phyloP scores from a whole-genome alignment of 2,329 filamentous ascomycete species.

The Allantophomopsis cytisporea region DNA sequence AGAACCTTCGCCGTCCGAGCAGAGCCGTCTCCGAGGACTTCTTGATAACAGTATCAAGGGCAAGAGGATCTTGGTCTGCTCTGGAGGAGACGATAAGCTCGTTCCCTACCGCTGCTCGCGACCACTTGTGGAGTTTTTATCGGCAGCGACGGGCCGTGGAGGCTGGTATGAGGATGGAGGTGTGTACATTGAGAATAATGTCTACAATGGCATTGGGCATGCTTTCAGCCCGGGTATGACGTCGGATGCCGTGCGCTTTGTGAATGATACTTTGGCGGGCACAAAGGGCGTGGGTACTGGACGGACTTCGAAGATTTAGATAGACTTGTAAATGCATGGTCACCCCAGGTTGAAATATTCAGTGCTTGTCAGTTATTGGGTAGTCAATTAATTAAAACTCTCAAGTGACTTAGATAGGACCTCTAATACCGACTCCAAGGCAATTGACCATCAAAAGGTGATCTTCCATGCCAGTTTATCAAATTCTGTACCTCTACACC shows the following conservation, averaged over 20 bases:
- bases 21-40: constrained; percentile 27
- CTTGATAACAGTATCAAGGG: constrained; percentile 36
- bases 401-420: too few species aligned
- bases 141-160: constrained; percentile 28
- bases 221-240: constrained; percentile 57
- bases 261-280: constrained; percentile 25
- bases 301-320: neutral
- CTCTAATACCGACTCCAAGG: neutral
- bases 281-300: neutral
- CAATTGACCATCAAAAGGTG: neutral
- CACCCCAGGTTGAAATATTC: too few species aligned
- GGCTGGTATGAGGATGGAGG: constrained; percentile 39
- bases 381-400: too few species aligned
- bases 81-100: constrained; percentile 54
- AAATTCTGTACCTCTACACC: constrained; percentile 4
- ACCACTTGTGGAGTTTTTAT: constrained; percentile 49
- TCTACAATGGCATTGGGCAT: constrained; percentile 59
- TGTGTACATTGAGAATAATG: constrained; percentile 46
- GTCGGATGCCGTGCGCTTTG: constrained; percentile 48
- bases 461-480: neutral
- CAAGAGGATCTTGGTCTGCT: constrained; percentile 52
- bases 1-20: constrained; percentile 21
- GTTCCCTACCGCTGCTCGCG: constrained; percentile 53
- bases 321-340: neutral
- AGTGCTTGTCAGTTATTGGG: too few species aligned